phyloP scores from a whole-genome alignment of 1,284 basidiomycete species.

The Violaceomyces palustris region DNA sequence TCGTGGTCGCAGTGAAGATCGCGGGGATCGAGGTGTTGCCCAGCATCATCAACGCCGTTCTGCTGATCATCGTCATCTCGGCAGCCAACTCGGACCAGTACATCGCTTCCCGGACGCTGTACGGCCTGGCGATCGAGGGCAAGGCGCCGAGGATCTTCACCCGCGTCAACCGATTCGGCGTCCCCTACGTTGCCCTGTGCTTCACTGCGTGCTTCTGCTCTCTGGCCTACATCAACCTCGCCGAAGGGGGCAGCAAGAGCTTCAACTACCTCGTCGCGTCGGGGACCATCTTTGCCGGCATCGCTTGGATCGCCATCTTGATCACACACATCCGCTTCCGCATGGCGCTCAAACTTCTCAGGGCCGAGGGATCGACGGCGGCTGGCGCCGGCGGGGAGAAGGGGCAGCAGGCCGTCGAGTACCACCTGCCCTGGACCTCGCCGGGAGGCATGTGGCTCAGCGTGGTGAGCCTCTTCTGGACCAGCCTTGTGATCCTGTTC shows the following conservation, averaged over 20 bases:
- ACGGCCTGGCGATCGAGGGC: conserved; percentile 59
- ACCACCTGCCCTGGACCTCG: conserved; percentile 61
- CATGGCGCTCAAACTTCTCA: conserved; percentile 65
- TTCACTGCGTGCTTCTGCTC: conserved; percentile 61
- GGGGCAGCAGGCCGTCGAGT: too few relatives aligned
- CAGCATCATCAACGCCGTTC: conserved; percentile 58
- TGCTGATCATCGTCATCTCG: conserved; percentile 51
- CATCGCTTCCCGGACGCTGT: conserved; percentile 58
- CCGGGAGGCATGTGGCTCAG: conserved; percentile 49
- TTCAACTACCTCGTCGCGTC: conserved; percentile 18
- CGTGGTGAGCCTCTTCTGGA: conserved; percentile 62
- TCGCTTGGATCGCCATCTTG: conserved; percentile 61
- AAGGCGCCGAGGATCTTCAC: conserved; percentile 59
- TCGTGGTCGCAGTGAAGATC: conserved; percentile 63
- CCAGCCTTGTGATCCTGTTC: conserved; percentile 65
- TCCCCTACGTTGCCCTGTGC: conserved; percentile 56
- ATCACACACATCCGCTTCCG: conserved; percentile 76
- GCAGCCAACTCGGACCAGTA: conserved; percentile 58
- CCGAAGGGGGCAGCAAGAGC: conserved; percentile 57
- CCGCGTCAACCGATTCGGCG: conserved; percentile 56
- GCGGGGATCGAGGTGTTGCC: conserved; percentile 70
- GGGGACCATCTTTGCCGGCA: conserved; percentile 56
- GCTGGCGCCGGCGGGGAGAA: conserved; percentile 67
- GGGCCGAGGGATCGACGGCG: too few relatives aligned
- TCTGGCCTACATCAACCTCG: conserved; percentile 64